Base-by-base conservation (phyloP, 306 rosid genomes). In the Pterocarpus santalinus region DNA sequence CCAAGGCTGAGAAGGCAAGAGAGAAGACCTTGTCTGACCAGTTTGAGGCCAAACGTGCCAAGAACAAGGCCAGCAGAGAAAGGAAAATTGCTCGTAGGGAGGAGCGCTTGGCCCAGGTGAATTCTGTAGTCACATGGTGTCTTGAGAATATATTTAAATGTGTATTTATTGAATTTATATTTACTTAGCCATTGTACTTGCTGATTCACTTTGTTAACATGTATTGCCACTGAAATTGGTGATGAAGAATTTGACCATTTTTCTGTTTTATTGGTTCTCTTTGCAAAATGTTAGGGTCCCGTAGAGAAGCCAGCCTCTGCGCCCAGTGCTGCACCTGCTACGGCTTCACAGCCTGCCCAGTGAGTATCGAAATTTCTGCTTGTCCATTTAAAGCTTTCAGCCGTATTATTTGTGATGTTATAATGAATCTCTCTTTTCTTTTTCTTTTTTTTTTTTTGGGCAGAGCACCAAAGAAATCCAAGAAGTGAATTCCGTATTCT, bases 1-100 rank as follows among this genome's bases (percentile, higher is more conserved):
- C 97, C 2, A 95, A 95, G 87, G 99, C 99, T 35, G 99, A 95
- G 88, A 95, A 93, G 90, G 97, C 97, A 1, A 91, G 99, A 74
- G 99, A 95, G 86, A 95, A 95, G 97, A 90, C 99, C 3, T 58
- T 95, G 72, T 89, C 95, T 41, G 99, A 95, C 61, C 99, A 95
- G 82, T 93, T 95, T 65, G 99, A 95, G 88, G 97, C 97, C 1
- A 93, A 93, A 75, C 87, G 99, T 74, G 97, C 97, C 36, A 95
- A 95, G 95, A 95, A 91, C 94, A 95, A 95, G 90, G 97, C 99
- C 36, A 93, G 97, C 84, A 85, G 99, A 55, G 99, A 93, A 84
- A 90, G 99, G 81, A 95, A 93, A 64, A 0, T 51, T 43, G 99
- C 97, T 10, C 80, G 97, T 56, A 91, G 99, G 84, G 99, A 93